Evolutionary conservation across 345 rosid genomes (phyloP).

Genomic region (Bruguiera parviflora): DNA sequence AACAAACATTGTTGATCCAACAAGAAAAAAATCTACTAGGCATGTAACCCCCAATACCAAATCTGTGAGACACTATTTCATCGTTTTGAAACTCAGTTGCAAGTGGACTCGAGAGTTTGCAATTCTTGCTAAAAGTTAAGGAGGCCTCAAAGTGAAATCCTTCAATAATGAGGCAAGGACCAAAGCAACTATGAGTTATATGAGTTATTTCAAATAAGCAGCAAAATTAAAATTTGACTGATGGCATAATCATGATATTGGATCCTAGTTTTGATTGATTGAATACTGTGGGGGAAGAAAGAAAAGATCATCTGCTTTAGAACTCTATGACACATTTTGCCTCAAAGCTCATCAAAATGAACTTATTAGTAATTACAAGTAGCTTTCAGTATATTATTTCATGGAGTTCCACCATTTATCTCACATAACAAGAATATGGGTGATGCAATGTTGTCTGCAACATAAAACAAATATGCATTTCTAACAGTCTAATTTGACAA

Average conservation of each 20-base stretch:
- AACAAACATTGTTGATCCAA: background rate
- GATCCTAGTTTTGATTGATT: background rate
- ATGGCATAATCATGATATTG: background rate
- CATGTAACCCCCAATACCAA: background rate
- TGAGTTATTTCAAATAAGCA: background rate
- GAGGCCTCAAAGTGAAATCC: background rate
- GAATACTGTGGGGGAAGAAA: background rate
- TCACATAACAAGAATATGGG: background rate
- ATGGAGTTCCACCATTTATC: background rate
- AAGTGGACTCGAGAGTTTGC: background rate
- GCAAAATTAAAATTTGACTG: background rate
- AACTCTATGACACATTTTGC: background rate
- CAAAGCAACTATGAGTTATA: background rate
- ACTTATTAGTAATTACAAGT: too few relatives aligned
- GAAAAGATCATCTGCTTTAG: background rate
- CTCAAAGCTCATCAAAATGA: background rate
- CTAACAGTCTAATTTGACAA: background rate
- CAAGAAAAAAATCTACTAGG: background rate
- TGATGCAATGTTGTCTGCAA: background rate
- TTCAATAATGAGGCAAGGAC: background rate
- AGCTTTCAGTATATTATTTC: background rate
- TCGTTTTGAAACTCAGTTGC: conserved; percentile 1
- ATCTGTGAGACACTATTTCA: background rate
- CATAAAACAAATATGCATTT: conserved; percentile 6
- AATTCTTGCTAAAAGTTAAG: background rate